Evolutionary conservation across 345 rosid species (phyloP).

Genomic region (Populus pruinosa): DNA sequence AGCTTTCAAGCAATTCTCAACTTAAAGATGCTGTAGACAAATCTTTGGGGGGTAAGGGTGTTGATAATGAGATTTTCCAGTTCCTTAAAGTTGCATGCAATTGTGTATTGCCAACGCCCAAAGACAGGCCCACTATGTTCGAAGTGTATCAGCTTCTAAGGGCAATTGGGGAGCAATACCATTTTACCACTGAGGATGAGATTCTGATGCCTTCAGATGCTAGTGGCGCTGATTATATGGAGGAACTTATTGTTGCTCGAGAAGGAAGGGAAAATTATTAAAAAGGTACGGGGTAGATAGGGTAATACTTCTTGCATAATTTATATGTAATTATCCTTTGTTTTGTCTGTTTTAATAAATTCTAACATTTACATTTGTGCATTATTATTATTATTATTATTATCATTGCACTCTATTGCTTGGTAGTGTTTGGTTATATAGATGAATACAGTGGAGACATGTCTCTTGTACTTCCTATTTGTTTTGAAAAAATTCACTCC

Average conservation of each 20-base stretch:
- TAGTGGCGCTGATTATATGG: constrained; percentile 50
- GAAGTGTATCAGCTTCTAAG: constrained; percentile 82
- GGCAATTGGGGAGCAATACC: constrained; percentile 78
- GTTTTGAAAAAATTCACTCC: too few species aligned
- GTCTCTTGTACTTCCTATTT: too few species aligned
- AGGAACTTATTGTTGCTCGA: constrained; percentile 83
- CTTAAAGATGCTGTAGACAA: constrained; percentile 66
- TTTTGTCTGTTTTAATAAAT: constrained; percentile 22
- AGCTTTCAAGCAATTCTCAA: constrained; percentile 43
- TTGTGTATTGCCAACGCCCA: constrained; percentile 56
- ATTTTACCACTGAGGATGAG: constrained; percentile 71
- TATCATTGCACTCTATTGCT: not conserved
- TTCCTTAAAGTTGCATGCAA: constrained; percentile 77
- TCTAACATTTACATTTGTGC: constrained; percentile 18
- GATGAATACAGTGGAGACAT: too few species aligned
- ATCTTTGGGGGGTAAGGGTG: constrained; percentile 52
- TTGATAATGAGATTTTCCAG: constrained; percentile 68
- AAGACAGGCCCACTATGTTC: constrained; percentile 88
- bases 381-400: not conserved
- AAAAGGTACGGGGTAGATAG: constrained; percentile 16
- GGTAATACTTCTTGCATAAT: constrained; percentile 11
- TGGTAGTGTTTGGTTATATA: not conserved
- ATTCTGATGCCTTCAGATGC: constrained; percentile 59
- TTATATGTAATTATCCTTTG: constrained; percentile 23
- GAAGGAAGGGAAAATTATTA: constrained; percentile 26